A percentile compares a stretch with the other conserved stretches of the same genome.
These are phyloP conservation scores for Dioscorea cayenensis DNA, from an alignment of 116 monocot genomes.

Conservation along the genomic window DNA sequence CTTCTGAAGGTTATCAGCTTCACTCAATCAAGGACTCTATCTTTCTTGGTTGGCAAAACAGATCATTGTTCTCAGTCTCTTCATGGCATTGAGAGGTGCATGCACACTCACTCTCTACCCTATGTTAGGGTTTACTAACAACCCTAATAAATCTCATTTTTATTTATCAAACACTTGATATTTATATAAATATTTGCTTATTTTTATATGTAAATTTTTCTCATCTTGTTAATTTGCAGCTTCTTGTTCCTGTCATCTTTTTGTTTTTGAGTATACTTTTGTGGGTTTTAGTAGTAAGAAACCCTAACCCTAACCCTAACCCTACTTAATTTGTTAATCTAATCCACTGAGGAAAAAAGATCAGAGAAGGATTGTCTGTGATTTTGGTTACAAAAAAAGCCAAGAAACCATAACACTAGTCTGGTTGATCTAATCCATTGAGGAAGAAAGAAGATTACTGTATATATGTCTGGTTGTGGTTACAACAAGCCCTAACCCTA, in stretches of 20 bases:
- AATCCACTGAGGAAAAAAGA: not conserved
- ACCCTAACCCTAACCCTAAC: conserved; percentile 45
- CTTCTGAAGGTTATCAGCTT: conserved; percentile 81
- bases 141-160: conserved; percentile 5
- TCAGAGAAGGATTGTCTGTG: not conserved
- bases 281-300: not conserved
- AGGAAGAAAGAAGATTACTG: not conserved
- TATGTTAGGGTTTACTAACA: not conserved
- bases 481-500: not conserved
- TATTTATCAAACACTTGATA: conserved; percentile 6
- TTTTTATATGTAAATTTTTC: conserved; percentile 5
- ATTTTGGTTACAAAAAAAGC: not conserved
- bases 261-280: not conserved
- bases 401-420: too few relatives aligned
- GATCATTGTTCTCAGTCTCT: conserved; percentile 89
- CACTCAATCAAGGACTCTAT: conserved; percentile 49
- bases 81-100: conserved; percentile 53
- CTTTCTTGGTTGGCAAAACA: conserved; percentile 85
- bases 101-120: not conserved
- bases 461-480: not conserved
- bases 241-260: not conserved
- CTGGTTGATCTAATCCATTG: not conserved
- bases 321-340: conserved; percentile 17
- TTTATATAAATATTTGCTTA: conserved; percentile 9
- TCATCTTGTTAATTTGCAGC: not conserved